phyloP scores from a whole-genome alignment of 2,329 filamentous ascomycete genomes.

The Colletotrichum limetticola region DNA sequence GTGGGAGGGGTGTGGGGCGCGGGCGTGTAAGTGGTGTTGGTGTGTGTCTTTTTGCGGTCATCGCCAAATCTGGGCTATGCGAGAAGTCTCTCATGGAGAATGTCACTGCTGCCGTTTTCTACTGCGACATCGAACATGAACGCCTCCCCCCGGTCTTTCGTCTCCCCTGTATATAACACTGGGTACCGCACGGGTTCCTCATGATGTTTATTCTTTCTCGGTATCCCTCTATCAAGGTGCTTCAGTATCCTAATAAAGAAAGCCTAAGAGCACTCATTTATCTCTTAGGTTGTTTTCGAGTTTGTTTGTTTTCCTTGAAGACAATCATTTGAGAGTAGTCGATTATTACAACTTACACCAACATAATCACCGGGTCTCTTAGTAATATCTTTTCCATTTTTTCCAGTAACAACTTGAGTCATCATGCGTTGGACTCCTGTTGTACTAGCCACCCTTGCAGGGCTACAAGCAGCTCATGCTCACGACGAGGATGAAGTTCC shows the following conservation, averaged over 20 bases:
- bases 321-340: background rate
- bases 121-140: slow-evolving; percentile 11
- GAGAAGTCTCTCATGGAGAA: background rate
- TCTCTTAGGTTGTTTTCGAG: background rate
- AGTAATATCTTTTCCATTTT: background rate
- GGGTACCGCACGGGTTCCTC: background rate
- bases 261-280: slow-evolving; percentile 1
- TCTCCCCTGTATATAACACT: slow-evolving; percentile 22
- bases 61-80: background rate
- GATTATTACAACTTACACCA: background rate
- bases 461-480: slow-evolving; percentile 41
- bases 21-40: no score
- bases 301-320: background rate
- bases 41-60: slow-evolving; percentile 1
- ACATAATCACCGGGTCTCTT: background rate
- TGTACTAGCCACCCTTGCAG: slow-evolving; percentile 40
- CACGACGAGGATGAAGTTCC: slow-evolving; percentile 37
- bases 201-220: background rate
- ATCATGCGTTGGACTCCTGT: slow-evolving; percentile 41
- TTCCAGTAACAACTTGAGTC: background rate
- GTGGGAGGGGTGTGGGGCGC: background rate
- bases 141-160: background rate
- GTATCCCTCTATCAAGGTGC: slow-evolving; percentile 10
- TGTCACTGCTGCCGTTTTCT: slow-evolving; percentile 16
- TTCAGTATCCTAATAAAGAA: background rate